phyloP scores from a whole-genome alignment of 163 green algal genomes.

The Scenedesmus sp. region DNA sequence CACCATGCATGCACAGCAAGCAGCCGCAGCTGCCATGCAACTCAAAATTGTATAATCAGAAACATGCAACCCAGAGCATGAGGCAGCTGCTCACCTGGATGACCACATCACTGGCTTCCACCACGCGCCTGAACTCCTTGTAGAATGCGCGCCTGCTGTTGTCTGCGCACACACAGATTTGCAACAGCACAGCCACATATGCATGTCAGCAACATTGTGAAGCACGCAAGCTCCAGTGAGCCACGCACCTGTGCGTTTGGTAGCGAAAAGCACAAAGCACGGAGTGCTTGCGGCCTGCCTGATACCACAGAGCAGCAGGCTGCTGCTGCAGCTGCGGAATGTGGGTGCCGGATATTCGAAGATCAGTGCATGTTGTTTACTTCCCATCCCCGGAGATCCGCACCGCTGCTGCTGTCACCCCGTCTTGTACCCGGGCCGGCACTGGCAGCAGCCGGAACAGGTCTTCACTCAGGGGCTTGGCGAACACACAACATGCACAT shows the following conservation, averaged over 20 bases:
- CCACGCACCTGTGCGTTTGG: neutral
- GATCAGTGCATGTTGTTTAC: conserved; percentile 40
- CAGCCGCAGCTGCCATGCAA: too few species aligned
- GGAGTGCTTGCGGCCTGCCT: too few species aligned
- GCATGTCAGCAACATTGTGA: neutral
- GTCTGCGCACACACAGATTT: conserved; percentile 60
- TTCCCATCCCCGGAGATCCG: conserved; percentile 47
- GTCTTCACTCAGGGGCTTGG: conserved; percentile 36
- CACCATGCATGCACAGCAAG: conserved; percentile 76
- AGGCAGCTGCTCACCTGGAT: conserved; percentile 71
- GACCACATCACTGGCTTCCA: conserved; percentile 94
- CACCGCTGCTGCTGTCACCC: conserved; percentile 28
- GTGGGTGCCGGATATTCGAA: conserved; percentile 42
- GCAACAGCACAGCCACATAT: neutral
- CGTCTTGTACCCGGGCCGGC: conserved; percentile 37
- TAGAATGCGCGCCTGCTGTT: conserved; percentile 92
- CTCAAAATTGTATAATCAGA: too few species aligned
- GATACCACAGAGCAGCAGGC: neutral
- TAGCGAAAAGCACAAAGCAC: neutral
- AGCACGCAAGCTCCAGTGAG: neutral
- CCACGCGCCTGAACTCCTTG: conserved; percentile 96
- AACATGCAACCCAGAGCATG: too few species aligned
- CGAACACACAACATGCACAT: neutral
- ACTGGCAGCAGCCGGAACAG: conserved; percentile 30
- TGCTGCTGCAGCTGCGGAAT: neutral